These are phyloP conservation scores for Sarcomyxa edulis DNA, from an alignment of 768 basidiomycete genomes.

Conservation along the genomic window DNA sequence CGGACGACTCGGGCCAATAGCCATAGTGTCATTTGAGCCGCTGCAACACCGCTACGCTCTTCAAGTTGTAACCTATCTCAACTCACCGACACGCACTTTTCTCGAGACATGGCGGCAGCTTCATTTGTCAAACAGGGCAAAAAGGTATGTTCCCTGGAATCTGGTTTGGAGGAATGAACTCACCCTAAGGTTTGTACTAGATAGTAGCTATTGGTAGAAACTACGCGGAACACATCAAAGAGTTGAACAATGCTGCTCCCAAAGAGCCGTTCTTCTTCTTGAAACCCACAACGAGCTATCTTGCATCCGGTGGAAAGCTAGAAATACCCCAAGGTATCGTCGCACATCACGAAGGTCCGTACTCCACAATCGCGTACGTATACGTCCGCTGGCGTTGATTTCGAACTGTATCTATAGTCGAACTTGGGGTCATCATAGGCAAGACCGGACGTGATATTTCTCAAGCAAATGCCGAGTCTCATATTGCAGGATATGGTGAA, in stretches of 20 bases:
- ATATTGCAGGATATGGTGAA: slow-evolving; percentile 91
- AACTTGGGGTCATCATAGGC: slow-evolving; percentile 95
- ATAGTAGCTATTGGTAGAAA: slow-evolving; percentile 96
- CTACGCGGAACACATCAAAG: slow-evolving; percentile 88
- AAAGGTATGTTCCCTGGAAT: slow-evolving; percentile 27
- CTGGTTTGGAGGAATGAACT: neutral
- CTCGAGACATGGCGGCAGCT: slow-evolving; percentile 25
- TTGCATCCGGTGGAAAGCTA: slow-evolving; percentile 69
- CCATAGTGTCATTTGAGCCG: too few species aligned
- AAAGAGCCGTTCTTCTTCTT: slow-evolving; percentile 98
- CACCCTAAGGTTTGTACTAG: slow-evolving; percentile 31
- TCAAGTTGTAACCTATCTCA: too few species aligned
- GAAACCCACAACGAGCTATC: slow-evolving; percentile 91
- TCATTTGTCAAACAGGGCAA: slow-evolving; percentile 41
- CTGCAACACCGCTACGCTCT: too few species aligned
- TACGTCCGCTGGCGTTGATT: too few species aligned
- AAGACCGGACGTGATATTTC: slow-evolving; percentile 81
- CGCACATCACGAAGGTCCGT: slow-evolving; percentile 86
- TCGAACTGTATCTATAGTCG: slow-evolving; percentile 60
- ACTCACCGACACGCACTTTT: too few species aligned
- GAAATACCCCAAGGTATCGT: slow-evolving; percentile 83
- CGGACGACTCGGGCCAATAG: too few species aligned
- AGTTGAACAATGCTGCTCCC: slow-evolving; percentile 83
- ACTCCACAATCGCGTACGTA: too few species aligned
- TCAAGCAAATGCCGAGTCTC: slow-evolving; percentile 60